These are phyloP conservation scores for Lolium multiflorum DNA, from an alignment of 176 grass and related monocot species.

Conservation along the genomic window DNA sequence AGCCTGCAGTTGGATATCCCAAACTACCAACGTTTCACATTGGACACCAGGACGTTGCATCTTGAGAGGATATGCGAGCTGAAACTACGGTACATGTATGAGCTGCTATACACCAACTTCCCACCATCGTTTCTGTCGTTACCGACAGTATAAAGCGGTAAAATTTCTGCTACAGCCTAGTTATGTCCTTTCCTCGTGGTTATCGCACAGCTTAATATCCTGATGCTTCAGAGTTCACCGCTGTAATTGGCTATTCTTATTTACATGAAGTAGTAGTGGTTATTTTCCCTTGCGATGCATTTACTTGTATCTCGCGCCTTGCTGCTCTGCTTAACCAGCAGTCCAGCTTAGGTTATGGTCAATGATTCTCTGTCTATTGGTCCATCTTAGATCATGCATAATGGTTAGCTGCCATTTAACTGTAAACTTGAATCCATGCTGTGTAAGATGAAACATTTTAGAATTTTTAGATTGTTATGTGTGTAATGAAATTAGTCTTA, in stretches of 20 bases:
- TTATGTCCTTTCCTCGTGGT: background rate
- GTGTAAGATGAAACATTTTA: background rate
- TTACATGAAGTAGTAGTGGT: background rate
- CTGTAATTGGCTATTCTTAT: slow-evolving; percentile 14
- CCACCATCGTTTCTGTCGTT: slow-evolving; percentile 15
- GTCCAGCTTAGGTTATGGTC: background rate
- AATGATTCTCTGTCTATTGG: background rate
- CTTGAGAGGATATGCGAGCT: slow-evolving; percentile 24
- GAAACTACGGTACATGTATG: background rate
- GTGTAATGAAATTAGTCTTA: background rate
- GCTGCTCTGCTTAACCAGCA: background rate
- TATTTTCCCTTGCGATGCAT: background rate
- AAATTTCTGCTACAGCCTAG: no score
- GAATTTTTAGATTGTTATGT: background rate
- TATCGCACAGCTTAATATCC: background rate
- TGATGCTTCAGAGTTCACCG: background rate
- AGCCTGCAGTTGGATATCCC: background rate
- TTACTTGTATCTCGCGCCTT: background rate
- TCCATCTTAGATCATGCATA: background rate
- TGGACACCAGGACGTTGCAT: slow-evolving; percentile 35
- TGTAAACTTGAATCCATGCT: background rate
- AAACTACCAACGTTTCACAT: slow-evolving; percentile 32
- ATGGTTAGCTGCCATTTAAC: background rate
- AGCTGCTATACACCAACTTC: slow-evolving; percentile 38
- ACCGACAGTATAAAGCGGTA: slow-evolving; percentile 14